Evolutionary conservation across 1,284 basidiomycete genomes (phyloP).

Genomic region (Chondrostereum purpureum): DNA sequence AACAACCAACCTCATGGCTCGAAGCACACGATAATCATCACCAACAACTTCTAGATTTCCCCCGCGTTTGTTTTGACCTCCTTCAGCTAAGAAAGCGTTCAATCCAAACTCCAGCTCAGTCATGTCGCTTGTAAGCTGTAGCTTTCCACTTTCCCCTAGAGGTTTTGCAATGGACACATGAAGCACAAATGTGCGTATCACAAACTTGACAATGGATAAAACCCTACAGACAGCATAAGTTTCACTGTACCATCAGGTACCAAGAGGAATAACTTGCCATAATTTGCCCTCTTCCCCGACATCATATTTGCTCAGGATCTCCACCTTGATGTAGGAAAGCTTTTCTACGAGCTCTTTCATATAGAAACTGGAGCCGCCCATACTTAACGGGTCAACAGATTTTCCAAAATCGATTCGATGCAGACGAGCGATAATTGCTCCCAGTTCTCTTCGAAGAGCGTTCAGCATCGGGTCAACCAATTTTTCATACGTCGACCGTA

Average conservation of each 20-base stretch:
- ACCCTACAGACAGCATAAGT: constrained; percentile 41
- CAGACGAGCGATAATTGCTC: constrained; percentile 70
- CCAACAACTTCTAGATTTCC: constrained; percentile 66
- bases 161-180: constrained; percentile 87
- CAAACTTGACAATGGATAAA: constrained; percentile 61
- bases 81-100: constrained; percentile 67
- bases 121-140: constrained; percentile 93
- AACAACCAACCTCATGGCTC: constrained; percentile 66
- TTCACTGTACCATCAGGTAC: not conserved
- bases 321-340: constrained; percentile 70
- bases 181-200: constrained; percentile 79
- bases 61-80: constrained; percentile 50
- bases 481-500: constrained; percentile 51
- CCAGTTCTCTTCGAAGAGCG: constrained; percentile 74
- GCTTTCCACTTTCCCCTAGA: constrained; percentile 82
- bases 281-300: constrained; percentile 64
- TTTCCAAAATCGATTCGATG: constrained; percentile 81
- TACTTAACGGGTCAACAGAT: constrained; percentile 56
- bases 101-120: constrained; percentile 90
- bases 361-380: constrained; percentile 73
- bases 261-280: constrained; percentile 49
- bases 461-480: constrained; percentile 66
- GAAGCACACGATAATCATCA: constrained; percentile 73
- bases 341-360: constrained; percentile 89
- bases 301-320: constrained; percentile 65